Conservation (phyloP, 2,329 filamentous ascomycete species). For the Penicillium hesseltinei region DNA sequence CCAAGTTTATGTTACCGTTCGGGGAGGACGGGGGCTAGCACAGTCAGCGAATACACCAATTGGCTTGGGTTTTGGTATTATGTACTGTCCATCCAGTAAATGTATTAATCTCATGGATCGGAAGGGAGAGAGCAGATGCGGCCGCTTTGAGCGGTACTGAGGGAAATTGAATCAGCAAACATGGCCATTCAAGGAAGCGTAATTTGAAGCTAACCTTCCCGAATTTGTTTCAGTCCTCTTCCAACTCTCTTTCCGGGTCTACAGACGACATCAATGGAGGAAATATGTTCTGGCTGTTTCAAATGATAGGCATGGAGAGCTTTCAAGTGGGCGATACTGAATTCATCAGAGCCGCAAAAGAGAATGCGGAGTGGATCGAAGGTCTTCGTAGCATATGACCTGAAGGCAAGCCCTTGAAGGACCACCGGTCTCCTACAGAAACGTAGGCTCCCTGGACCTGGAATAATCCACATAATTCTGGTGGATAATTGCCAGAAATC, state of each 20-base stretch:
- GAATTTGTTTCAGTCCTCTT: slow-evolving; percentile 67
- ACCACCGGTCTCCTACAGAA: slow-evolving; percentile 20
- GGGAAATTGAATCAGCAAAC: slow-evolving; percentile 13
- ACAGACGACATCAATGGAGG: slow-evolving; percentile 82
- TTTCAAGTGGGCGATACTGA: slow-evolving; percentile 75
- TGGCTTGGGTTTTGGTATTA: slow-evolving; percentile 30
- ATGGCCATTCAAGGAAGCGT: background rate
- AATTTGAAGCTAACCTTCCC: slow-evolving; percentile 57
- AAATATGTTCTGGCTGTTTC: slow-evolving; percentile 56
- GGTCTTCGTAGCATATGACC: slow-evolving; percentile 32
- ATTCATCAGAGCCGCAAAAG: slow-evolving; percentile 91
- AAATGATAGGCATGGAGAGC: slow-evolving; percentile 64
- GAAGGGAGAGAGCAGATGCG: slow-evolving; percentile 63
- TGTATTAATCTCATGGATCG: slow-evolving; percentile 72
- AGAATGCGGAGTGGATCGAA: slow-evolving; percentile 71
- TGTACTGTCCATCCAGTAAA: slow-evolving; percentile 75
- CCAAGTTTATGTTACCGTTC: slow-evolving; percentile 62
- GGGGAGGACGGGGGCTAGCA: slow-evolving; percentile 54
- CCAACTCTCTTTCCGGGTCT: slow-evolving; percentile 76
- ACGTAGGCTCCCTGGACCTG: slow-evolving; percentile 22
- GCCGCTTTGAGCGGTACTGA: slow-evolving; percentile 70
- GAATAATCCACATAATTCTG: slow-evolving; percentile 27
- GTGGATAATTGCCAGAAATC: background rate
- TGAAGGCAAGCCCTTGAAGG: slow-evolving; percentile 12
- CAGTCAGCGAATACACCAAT: slow-evolving; percentile 19